Percentiles rank a stretch among this genome's conserved stretches.
Conservation (phyloP, 2,329 filamentous ascomycete species). For the Alternaria sp. region DNA sequence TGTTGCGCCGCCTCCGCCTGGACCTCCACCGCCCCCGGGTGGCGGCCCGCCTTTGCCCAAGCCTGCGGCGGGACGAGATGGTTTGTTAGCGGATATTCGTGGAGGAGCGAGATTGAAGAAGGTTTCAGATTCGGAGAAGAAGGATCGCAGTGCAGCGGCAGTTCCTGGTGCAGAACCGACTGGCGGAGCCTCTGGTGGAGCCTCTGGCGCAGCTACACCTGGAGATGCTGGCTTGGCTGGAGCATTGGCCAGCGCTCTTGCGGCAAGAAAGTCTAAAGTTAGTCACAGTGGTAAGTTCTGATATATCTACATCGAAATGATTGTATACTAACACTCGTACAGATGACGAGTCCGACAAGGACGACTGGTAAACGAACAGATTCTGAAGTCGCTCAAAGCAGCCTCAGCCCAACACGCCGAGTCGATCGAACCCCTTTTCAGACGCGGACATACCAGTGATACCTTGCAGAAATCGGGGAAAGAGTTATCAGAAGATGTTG, state of each 20-base stretch:
- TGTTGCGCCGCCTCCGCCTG: constrained; percentile 43
- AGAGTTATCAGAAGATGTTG: background rate
- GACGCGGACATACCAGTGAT: background rate
- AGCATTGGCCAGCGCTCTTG: constrained; percentile 80
- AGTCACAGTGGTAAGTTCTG: constrained; percentile 81
- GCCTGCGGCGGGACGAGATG: constrained; percentile 62
- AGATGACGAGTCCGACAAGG: constrained; percentile 82
- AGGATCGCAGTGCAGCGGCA: constrained; percentile 73
- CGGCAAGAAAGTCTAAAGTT: constrained; percentile 90
- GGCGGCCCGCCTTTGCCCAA: constrained; percentile 44
- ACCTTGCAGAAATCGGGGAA: background rate
- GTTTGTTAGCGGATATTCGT: constrained; percentile 76
- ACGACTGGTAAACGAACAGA: constrained; percentile 68
- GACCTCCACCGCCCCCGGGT: constrained; percentile 41
- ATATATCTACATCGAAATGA: constrained; percentile 4
- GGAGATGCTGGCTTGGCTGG: constrained; percentile 55
- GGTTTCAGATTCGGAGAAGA: constrained; percentile 74
- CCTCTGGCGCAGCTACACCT: constrained; percentile 37
- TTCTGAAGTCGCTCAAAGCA: background rate
- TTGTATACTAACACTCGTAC: constrained; percentile 37
- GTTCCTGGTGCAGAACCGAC: constrained; percentile 61
- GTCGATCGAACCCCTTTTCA: background rate
- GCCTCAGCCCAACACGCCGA: constrained; percentile 2
- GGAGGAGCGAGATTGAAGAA: constrained; percentile 74
- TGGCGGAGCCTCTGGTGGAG: constrained; percentile 61